Base-by-base conservation (phyloP, 768 basidiomycete genomes). In the Collybia sordida region DNA sequence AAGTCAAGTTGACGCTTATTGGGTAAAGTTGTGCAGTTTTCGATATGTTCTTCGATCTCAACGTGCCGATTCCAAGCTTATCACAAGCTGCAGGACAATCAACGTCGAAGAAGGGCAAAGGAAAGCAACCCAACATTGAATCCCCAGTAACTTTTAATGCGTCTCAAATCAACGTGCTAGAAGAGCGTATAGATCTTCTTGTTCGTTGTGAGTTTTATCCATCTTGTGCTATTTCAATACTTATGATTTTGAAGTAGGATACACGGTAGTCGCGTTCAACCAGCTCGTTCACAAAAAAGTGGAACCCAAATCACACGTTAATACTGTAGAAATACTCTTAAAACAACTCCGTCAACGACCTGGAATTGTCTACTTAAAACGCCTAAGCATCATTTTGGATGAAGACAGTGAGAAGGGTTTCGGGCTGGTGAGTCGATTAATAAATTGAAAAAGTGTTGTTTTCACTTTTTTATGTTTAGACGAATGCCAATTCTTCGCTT, bases 381-480 rank as follows among this genome's bases (percentile, higher is more conserved):
- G 91, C 42, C 63, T 95, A 48, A 91, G 84, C n/a, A 85, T 94
- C 43, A 72, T 88, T 9, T 74, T 93, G 7, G 86, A 92, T 53
- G 83, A 90, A 58, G 88, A 86, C 36, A 92, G 91, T 59, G 89
- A 93, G 64, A 92, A 90, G 64, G 88, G 91, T 1, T 88, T 89
- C 58, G 89, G 90, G 24, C 63, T 93, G 63, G 90, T 93, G 49
- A 55, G 76, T 68, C 24, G 8, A 9, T 14, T 28, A 41, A 22
- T 35, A 23, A 36, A 36, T 27, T 34, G 27, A 35, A 46, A 44
- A 24, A 9, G 17, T 7, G 28, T 22, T 36, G 11, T 24, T 17
- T 9, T n/a, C 43, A 24, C 4, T 40, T 15, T 28, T 35, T 25
- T 41, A 12, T 46, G 23, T 42, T 2, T 60, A 93, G 92, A 86